These are phyloP conservation scores for Davidsoniella neocaledoniae DNA, from an alignment of 2,329 filamentous ascomycete species.

Conservation along the genomic window DNA sequence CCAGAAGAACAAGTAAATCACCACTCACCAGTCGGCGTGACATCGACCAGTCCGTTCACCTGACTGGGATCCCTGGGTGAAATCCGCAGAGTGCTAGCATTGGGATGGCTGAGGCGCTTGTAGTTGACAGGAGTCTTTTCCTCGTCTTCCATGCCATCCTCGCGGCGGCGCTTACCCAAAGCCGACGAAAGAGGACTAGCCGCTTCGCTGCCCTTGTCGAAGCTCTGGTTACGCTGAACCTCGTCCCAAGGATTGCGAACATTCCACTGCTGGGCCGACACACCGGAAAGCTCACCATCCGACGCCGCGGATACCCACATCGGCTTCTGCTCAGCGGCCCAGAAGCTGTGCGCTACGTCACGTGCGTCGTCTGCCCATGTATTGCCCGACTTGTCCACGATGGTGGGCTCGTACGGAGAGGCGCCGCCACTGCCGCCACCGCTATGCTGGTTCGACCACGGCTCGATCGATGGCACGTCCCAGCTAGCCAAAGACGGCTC, in stretches of 20 bases:
- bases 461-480: slow-evolving; percentile 6
- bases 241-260: slow-evolving; percentile 9
- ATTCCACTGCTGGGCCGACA: neutral
- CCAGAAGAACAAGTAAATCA: neutral
- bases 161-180: slow-evolving; percentile 8
- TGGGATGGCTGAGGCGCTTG: slow-evolving; percentile 3
- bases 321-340: slow-evolving; percentile 2
- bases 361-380: slow-evolving; percentile 6
- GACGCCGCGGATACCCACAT: slow-evolving; percentile 5
- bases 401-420: slow-evolving; percentile 10
- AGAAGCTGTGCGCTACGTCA: slow-evolving; percentile 5
- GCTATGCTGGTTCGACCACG: slow-evolving; percentile 4
- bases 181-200: slow-evolving; percentile 2
- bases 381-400: slow-evolving; percentile 5
- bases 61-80: neutral
- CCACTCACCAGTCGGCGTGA: neutral
- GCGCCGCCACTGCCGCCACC: slow-evolving; percentile 1
- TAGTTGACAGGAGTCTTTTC: slow-evolving; percentile 3
- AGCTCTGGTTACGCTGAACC: slow-evolving; percentile 3
- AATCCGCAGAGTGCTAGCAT: neutral
- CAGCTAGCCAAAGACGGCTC: slow-evolving; percentile 2
- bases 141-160: slow-evolving; percentile 6
- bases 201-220: slow-evolving; percentile 3
- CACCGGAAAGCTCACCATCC: neutral
- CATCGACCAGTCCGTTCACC: neutral